phyloP scores from a whole-genome alignment of 306 rosid genomes.

The Citrullus colocynthis region DNA sequence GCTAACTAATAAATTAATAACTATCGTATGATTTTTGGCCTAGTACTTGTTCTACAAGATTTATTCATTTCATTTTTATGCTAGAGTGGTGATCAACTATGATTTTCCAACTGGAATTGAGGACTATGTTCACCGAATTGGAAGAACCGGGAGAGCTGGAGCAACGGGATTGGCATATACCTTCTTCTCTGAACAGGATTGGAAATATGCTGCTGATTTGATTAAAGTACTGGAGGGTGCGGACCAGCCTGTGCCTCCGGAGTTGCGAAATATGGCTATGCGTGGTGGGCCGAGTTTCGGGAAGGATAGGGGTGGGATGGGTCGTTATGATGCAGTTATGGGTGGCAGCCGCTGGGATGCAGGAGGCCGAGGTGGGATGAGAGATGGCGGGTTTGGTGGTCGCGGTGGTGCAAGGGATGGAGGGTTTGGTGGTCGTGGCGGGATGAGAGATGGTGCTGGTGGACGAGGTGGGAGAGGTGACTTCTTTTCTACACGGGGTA shows the following conservation, averaged over 20 bases:
- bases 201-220: constrained; percentile 86
- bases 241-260: constrained; percentile 84
- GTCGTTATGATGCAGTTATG: constrained; percentile 39
- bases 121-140: constrained; percentile 95
- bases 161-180: constrained; percentile 91
- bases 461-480: constrained; percentile 68
- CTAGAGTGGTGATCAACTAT: constrained; percentile 87
- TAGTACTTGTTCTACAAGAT: background rate
- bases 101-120: constrained; percentile 95
- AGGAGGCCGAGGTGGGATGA: constrained; percentile 51
- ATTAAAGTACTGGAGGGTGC: constrained; percentile 97
- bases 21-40: background rate
- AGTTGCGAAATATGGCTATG: constrained; percentile 63
- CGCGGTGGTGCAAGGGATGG: constrained; percentile 40
- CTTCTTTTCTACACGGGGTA: constrained; percentile 63
- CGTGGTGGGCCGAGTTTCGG: constrained; percentile 79
- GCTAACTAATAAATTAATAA: background rate
- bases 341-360: constrained; percentile 37
- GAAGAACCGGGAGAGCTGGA: constrained; percentile 98
- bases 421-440: constrained; percentile 37
- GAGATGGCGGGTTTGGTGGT: constrained; percentile 56
- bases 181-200: constrained; percentile 92
- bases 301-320: constrained; percentile 54
- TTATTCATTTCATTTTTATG: background rate
- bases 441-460: constrained; percentile 38